phyloP scores from a whole-genome alignment of 2,329 filamentous ascomycete species.

The Drechmeria coniospora region DNA sequence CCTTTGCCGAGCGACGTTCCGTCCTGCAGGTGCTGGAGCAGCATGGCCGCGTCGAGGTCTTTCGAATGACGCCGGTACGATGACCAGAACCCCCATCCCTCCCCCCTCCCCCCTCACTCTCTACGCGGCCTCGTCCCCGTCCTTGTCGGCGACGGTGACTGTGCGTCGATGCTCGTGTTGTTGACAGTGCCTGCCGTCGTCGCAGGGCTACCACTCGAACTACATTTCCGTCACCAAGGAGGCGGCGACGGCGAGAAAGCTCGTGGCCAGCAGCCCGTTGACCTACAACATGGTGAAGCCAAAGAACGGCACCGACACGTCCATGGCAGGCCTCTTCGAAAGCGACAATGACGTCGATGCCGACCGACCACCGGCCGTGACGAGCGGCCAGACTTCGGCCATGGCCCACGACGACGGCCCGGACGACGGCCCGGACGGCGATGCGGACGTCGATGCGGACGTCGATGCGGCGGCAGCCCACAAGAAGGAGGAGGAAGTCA shows the following conservation, averaged over 20 bases:
- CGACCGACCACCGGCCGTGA: background rate
- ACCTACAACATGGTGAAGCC: conserved; percentile 24
- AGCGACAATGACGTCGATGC: conserved; percentile 5
- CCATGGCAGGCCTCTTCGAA: conserved; percentile 17
- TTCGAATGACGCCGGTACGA: conserved; percentile 22
- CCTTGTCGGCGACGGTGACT: background rate
- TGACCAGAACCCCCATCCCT: background rate
- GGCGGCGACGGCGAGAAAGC: conserved; percentile 19
- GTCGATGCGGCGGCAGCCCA: background rate
- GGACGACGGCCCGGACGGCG: conserved; percentile 1
- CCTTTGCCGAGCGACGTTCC: conserved; percentile 37
- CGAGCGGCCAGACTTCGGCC: conserved; percentile 2
- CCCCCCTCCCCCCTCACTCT: background rate
- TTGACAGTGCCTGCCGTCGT: background rate
- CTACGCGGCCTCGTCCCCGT: background rate
- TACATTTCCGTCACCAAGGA: conserved; percentile 34
- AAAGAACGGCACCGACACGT: conserved; percentile 12
- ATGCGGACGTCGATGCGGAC: background rate
- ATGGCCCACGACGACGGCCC: background rate
- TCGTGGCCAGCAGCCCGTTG: conserved; percentile 31
- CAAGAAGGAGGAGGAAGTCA: conserved; percentile 7
- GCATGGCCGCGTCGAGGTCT: conserved; percentile 34
- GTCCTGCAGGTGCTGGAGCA: conserved; percentile 35
- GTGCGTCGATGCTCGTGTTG: too few relatives aligned
- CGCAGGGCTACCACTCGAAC: conserved; percentile 28